phyloP scores from a whole-genome alignment of 306 rosid species.

The Vigna hirtella region DNA sequence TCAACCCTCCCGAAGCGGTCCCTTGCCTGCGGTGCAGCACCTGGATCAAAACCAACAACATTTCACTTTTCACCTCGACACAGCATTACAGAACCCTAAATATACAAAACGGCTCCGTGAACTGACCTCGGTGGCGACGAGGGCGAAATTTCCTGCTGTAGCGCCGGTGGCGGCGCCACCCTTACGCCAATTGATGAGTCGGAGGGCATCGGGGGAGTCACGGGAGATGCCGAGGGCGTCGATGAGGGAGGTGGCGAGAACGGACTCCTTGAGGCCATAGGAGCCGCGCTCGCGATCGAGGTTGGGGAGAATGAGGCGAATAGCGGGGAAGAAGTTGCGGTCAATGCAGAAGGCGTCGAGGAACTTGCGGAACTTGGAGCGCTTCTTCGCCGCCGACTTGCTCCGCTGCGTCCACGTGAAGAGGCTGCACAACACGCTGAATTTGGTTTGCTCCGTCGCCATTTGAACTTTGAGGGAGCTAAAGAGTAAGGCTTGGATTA shows the following conservation, averaged over 20 bases:
- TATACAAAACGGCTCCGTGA: not conserved
- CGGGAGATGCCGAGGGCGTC: conserved; percentile 86
- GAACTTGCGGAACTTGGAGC: conserved; percentile 87
- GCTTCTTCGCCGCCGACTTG: conserved; percentile 74
- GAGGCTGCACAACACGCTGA: conserved; percentile 79
- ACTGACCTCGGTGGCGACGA: conserved; percentile 80
- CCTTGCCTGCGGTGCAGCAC: conserved; percentile 89
- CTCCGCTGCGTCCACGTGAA: conserved; percentile 81
- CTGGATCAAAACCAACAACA: conserved; percentile 49
- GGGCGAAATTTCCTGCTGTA: conserved; percentile 82
- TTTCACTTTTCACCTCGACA: not conserved
- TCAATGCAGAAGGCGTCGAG: conserved; percentile 77
- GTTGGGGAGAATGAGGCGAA: conserved; percentile 82
- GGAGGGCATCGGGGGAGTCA: conserved; percentile 82
- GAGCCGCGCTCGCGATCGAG: conserved; percentile 89
- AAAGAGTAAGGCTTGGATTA: not conserved
- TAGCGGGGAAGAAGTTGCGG: conserved; percentile 62
- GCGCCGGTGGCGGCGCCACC: conserved; percentile 78
- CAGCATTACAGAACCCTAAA: conserved; percentile 3
- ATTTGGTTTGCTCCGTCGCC: conserved; percentile 67
- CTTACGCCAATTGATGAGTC: conserved; percentile 93
- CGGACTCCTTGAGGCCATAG: conserved; percentile 92
- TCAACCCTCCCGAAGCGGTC: conserved; percentile 75
- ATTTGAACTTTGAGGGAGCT: conserved; percentile 5
- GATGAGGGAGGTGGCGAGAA: conserved; percentile 80